Conservation (phyloP, 129 eudicot genomes). For the Centella asiatica region DNA sequence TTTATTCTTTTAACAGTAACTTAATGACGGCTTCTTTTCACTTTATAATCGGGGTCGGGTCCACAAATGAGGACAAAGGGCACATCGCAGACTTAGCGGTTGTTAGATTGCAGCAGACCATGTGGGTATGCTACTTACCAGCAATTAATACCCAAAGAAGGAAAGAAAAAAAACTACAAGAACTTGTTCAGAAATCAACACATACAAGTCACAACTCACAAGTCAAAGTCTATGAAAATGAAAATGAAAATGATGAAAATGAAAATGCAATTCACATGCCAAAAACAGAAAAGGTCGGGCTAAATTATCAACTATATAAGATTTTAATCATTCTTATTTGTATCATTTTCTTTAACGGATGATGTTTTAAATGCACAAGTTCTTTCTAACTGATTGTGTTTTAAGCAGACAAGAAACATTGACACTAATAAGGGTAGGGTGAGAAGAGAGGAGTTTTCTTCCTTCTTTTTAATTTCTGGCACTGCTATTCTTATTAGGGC, state of each 20-base stretch:
- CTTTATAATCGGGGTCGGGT: neutral
- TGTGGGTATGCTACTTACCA: neutral
- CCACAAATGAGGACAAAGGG: slow-evolving; percentile 2
- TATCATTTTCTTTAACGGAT: too few species aligned
- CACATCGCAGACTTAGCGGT: neutral
- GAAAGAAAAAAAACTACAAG: slow-evolving; percentile 4
- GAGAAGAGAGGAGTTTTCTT: neutral
- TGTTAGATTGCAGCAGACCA: slow-evolving; percentile 4
- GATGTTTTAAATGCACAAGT: too few species aligned
- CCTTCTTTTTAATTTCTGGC: neutral
- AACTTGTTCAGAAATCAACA: neutral
- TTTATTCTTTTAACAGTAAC: neutral
- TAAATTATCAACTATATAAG: slow-evolving; percentile 1
- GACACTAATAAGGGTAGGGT: neutral
- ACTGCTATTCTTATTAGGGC: neutral
- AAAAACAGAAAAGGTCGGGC: neutral
- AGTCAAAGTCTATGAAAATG: slow-evolving; percentile 10
- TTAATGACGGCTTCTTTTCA: neutral
- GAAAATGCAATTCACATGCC: neutral
- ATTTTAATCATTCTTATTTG: neutral
- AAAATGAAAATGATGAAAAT: too few species aligned
- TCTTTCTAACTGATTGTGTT: too few species aligned
- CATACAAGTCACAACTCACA: neutral
- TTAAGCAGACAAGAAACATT: slow-evolving; percentile 1
- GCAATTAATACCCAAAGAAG: too few species aligned